Percentiles rank a stretch among this genome's conserved stretches.
Conservation (phyloP, 129 eudicot species). For the Cynara cardunculus region DNA sequence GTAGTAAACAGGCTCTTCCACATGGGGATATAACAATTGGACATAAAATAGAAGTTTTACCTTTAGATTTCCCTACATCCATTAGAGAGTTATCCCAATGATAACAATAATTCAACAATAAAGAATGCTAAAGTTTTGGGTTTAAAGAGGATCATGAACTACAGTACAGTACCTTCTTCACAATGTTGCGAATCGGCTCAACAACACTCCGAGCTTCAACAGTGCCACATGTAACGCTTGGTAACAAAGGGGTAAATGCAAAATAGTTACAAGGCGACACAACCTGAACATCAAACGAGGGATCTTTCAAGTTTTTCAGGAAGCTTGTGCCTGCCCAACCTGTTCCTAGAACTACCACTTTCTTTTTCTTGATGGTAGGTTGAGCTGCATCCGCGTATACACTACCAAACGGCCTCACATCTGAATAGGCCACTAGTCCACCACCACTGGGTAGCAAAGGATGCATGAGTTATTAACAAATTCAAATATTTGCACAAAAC, state of each 20-base stretch:
- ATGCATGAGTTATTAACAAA: background rate
- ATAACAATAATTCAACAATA: background rate
- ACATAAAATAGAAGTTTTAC: no score
- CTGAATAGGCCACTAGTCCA: constrained; percentile 47
- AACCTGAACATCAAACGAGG: constrained; percentile 55
- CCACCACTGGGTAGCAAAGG: constrained; percentile 50
- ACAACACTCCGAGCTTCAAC: constrained; percentile 95
- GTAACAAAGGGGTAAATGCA: constrained; percentile 80
- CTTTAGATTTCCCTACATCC: background rate
- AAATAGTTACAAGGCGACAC: constrained; percentile 86
- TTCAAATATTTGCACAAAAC: background rate
- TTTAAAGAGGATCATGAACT: background rate
- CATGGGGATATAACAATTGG: no score
- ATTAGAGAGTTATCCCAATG: no score
- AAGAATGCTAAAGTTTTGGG: background rate
- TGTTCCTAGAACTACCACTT: constrained; percentile 76
- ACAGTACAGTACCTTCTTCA: constrained; percentile 38
- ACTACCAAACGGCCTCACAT: constrained; percentile 22
- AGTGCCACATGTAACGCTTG: constrained; percentile 90
- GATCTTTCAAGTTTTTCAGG: constrained; percentile 67
- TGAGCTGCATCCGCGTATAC: constrained; percentile 40
- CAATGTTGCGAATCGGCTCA: constrained; percentile 85
- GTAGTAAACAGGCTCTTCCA: no score
- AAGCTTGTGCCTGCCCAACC: constrained; percentile 95
- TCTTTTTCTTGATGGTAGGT: constrained; percentile 46